A percentile compares a stretch with the other conserved stretches of the same genome.
Conservation (phyloP, 2,329 filamentous ascomycete species). For the Cercospora canescens region DNA sequence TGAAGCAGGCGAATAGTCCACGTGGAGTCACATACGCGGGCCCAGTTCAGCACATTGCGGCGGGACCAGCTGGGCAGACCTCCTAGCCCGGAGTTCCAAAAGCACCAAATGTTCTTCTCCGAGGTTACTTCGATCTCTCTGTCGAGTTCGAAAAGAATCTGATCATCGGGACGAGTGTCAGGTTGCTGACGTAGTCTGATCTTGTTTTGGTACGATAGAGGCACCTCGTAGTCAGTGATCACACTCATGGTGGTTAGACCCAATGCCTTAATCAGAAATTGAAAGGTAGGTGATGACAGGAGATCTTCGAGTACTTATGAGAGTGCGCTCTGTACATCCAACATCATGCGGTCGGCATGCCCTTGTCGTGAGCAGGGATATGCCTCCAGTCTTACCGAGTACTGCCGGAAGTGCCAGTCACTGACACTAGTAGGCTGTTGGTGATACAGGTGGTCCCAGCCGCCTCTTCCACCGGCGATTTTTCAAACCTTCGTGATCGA, state of each 20-base stretch:
- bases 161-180: background rate
- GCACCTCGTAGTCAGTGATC: background rate
- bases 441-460: background rate
- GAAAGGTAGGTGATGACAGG: no score
- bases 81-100: background rate
- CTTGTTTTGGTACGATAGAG: background rate
- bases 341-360: background rate
- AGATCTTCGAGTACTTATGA: no score
- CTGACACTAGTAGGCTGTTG: background rate
- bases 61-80: background rate
- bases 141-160: background rate
- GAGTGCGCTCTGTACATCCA: no score
- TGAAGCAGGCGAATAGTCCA: background rate
- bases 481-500: background rate
- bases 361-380: background rate
- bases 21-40: background rate
- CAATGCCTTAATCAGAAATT: no score
- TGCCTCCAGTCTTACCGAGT: background rate
- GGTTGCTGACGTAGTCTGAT: background rate
- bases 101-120: background rate
- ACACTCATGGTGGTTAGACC: background rate
- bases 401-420: background rate
- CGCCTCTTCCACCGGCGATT: no score
- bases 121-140: background rate
- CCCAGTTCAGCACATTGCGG: background rate